Evolutionary conservation across 1,284 basidiomycete species (phyloP).

Genomic region (Phellopilus nigrolimitatus): DNA sequence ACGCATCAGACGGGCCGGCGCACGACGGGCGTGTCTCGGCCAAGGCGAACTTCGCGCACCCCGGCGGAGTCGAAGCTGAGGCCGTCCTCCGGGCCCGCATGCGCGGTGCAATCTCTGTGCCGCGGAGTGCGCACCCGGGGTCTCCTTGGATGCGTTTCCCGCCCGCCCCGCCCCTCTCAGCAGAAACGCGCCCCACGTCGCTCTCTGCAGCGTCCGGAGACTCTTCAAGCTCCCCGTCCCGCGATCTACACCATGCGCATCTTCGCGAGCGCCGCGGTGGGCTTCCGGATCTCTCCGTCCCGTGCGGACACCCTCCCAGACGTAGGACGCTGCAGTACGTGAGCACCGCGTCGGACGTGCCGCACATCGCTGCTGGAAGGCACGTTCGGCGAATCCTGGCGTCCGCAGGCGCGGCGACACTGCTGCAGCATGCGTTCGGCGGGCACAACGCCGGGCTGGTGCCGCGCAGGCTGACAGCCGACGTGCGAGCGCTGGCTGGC

Average conservation of each 20-base stretch:
- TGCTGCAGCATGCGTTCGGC: constrained; percentile 55
- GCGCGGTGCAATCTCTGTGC: constrained; percentile 33
- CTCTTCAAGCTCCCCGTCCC: constrained; percentile 34
- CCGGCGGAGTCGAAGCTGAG: constrained; percentile 30
- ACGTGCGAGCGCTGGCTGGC: constrained; percentile 63
- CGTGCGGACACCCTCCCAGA: constrained; percentile 28
- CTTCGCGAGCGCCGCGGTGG: constrained; percentile 28
- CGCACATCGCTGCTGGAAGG: constrained; percentile 35
- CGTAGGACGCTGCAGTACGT: constrained; percentile 57
- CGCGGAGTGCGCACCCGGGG: constrained; percentile 24
- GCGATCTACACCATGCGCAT: constrained; percentile 30
- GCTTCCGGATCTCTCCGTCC: constrained; percentile 23
- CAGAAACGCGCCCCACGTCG: too few species aligned
- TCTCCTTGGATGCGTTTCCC: too few species aligned
- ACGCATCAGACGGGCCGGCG: constrained; percentile 26
- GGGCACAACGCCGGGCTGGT: constrained; percentile 44
- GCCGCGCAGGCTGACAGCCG: constrained; percentile 57
- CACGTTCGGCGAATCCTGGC: not conserved
- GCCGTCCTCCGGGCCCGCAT: constrained; percentile 27
- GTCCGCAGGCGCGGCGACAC: constrained; percentile 12
- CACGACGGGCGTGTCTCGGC: constrained; percentile 33
- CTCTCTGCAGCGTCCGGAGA: constrained; percentile 38
- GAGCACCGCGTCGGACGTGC: constrained; percentile 45
- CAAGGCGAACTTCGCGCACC: too few species aligned
- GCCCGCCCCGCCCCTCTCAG: too few species aligned